Percentiles rank a stretch among this genome's conserved stretches.
Evolutionary conservation across 257 asterid species (phyloP).

Genomic region (Scutellaria barbata): DNA sequence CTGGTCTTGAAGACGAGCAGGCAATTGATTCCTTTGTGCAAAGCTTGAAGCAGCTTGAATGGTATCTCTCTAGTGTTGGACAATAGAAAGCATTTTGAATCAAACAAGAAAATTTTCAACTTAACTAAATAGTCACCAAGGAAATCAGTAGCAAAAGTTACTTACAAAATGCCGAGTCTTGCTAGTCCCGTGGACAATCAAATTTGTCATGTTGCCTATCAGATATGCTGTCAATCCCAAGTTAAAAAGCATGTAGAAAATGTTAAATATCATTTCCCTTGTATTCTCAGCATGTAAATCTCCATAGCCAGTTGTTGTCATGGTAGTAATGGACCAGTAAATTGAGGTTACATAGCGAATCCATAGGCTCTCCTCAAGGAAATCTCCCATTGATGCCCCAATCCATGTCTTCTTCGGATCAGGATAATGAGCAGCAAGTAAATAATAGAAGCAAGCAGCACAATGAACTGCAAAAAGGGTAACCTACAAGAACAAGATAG

Average conservation of each 20-base stretch:
- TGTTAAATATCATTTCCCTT: slow-evolving; percentile 82
- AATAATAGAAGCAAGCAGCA: slow-evolving; percentile 92
- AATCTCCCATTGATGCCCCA: slow-evolving; percentile 69
- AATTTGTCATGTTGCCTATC: slow-evolving; percentile 96
- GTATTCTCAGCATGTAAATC: slow-evolving; percentile 89
- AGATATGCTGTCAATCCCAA: slow-evolving; percentile 88
- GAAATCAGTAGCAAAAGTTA: slow-evolving; percentile 25
- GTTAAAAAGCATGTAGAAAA: slow-evolving; percentile 92
- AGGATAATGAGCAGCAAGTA: slow-evolving; percentile 74
- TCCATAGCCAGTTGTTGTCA: slow-evolving; percentile 95
- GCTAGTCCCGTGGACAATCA: slow-evolving; percentile 93
- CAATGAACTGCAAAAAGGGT: slow-evolving; percentile 93
- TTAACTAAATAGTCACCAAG: not conserved
- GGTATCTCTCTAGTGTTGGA: slow-evolving; percentile 55
- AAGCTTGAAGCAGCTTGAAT: slow-evolving; percentile 72
- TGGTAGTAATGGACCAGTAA: slow-evolving; percentile 96
- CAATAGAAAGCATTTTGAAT: no score
- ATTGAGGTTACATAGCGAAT: slow-evolving; percentile 76
- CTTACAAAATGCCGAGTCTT: slow-evolving; percentile 86
- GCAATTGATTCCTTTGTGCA: slow-evolving; percentile 62
- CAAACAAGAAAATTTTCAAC: not conserved
- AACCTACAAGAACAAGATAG: slow-evolving; percentile 52
- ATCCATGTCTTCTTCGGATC: slow-evolving; percentile 78
- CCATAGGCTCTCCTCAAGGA: slow-evolving; percentile 70
- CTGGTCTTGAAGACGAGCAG: slow-evolving; percentile 64